Base-by-base conservation (phyloP, 2,329 filamentous ascomycete genomes). In the Verticillium longisporum region DNA sequence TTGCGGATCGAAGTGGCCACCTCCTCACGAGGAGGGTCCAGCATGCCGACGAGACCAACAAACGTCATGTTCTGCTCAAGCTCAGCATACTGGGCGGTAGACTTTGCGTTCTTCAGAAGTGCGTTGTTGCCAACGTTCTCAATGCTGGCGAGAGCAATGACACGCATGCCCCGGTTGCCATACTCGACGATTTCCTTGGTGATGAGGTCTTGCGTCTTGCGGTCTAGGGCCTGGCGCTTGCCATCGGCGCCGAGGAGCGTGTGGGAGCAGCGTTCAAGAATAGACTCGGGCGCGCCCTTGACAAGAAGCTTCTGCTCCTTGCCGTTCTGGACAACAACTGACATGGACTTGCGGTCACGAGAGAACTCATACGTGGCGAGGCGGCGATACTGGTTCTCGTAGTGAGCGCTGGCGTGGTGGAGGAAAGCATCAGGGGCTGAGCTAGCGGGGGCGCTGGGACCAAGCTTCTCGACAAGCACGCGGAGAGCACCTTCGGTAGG, bases 321-420 rank as follows among this genome's bases (percentile, higher is more conserved):
- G 61, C 84, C 88, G 60, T 84, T 83, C 66, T 89, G 84, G 64
- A 96, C 91, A 62, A 98, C 80, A 38, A 99, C 96, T 56, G 95
- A 99, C 95, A 99, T 99, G 77, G 94, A 98, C 85, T 99, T 99
- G 65, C 95, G 87, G 75, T 99, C 95, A 68, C 95, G 88, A 1
- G 95, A 98, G 77, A 99, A 99, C 73, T 99, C 95, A 69, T 92
- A 99, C 11, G 92, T 97, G 9, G 93, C 89, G 61, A 97, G 82
- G 53, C 89, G 87, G 59, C 87, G 86, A 57, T 88, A 85, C 67
- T 85, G 83, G 67, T 86, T 82, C 77, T 96, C 93, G 73, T 97
- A 97, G 77, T 88, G 88, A 66, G 87, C 83, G 79, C 92, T 98
- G 62, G 92, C 88, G 69, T 89, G 85, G 77, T 98, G 90, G 50